Evolutionary conservation across 2,329 filamentous ascomycete genomes (phyloP).

Genomic region (Cladosporium sp.): DNA sequence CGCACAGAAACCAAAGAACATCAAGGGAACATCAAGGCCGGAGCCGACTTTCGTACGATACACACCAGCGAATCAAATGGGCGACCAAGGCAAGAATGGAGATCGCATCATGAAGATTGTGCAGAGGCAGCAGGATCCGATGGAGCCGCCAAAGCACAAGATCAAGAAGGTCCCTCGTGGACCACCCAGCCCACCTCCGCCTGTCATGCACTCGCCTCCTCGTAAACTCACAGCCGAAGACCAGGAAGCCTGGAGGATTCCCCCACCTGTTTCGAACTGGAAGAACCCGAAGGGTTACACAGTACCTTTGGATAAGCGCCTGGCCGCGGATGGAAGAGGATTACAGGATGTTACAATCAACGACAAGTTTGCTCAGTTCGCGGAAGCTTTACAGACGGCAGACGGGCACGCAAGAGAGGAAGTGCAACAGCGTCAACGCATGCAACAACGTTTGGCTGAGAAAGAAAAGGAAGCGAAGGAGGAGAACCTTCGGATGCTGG

Average conservation of each 20-base stretch:
- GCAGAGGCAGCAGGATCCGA: constrained; percentile 84
- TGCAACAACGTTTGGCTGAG: constrained; percentile 94
- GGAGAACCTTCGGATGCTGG: constrained; percentile 79
- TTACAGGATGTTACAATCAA: constrained; percentile 94
- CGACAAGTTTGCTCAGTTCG: constrained; percentile 96
- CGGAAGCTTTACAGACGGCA: constrained; percentile 88
- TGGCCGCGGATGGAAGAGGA: constrained; percentile 88
- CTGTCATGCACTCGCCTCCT: constrained; percentile 90
- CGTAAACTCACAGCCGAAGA: constrained; percentile 94
- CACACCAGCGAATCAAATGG: constrained; percentile 95
- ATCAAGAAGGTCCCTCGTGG: constrained; percentile 96
- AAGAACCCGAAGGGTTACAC: constrained; percentile 99
- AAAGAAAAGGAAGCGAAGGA: constrained; percentile 96
- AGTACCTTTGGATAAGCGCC: constrained; percentile 87
- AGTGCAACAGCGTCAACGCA: constrained; percentile 82
- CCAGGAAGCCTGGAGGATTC: constrained; percentile 92
- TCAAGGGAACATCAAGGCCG: constrained; percentile 72
- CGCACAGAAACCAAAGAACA: constrained; percentile 92
- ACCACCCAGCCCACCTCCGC: constrained; percentile 85
- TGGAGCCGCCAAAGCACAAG: constrained; percentile 98
- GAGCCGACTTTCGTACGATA: constrained; percentile 94
- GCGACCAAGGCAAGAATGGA: constrained; percentile 75
- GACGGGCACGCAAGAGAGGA: constrained; percentile 94
- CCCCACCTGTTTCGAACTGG: constrained; percentile 92
- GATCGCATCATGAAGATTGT: constrained; percentile 99